Evolutionary conservation across 2,329 filamentous ascomycete genomes (phyloP), one percentile per base, ranked within the genome.

Genomic region (Aspergillus ustus): DNA sequence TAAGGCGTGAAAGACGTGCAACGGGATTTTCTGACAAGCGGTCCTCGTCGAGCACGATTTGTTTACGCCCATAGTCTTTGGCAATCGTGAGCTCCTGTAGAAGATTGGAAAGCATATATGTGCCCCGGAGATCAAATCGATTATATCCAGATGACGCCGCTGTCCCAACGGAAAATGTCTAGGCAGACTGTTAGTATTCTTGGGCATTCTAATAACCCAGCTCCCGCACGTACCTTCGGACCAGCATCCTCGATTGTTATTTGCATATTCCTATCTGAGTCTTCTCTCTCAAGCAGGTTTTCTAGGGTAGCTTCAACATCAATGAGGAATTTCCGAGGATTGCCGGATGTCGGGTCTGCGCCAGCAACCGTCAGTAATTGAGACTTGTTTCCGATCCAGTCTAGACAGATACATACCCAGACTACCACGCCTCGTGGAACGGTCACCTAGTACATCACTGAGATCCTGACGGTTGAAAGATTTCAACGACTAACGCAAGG

Each of bases 241-340:
- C 95, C 95, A 66, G 87, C 86, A 79, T 99, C 95, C 73, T 98
- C 95, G 70, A 98, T 96, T 31, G 95, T 99, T 76, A 99, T 99
- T 77, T 98, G 93, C 84, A 92, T 91, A 77, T 99, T 97, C 60
- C 87, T 84, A 78, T 99, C 93, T 31, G 93, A 96, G 73, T 99
- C 95, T 77, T 99, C 95, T 67, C 94, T 90, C 43, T 87, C 87
- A 64, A 92, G 84, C 49, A 99, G 83, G 62, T 86, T 89, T 72
- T 93, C 85, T 60, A 97, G 84, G 0, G 93, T 97, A 22, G 87
- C 83, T 52, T 96, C 90, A 70, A 98, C 93, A 69, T 95, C 87
- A 75, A 98, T 88, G 43, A 96, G 84, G 77, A 96, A 97, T 68
- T 89, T 90, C 63, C 92, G 91, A 60, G 90, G 87, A 52, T 87